Evolutionary conservation across 495 filamentous ascomycete genomes (phyloP), one percentile per base, ranked within the genome.

Genomic region (Talaromyces trachyspermus): DNA sequence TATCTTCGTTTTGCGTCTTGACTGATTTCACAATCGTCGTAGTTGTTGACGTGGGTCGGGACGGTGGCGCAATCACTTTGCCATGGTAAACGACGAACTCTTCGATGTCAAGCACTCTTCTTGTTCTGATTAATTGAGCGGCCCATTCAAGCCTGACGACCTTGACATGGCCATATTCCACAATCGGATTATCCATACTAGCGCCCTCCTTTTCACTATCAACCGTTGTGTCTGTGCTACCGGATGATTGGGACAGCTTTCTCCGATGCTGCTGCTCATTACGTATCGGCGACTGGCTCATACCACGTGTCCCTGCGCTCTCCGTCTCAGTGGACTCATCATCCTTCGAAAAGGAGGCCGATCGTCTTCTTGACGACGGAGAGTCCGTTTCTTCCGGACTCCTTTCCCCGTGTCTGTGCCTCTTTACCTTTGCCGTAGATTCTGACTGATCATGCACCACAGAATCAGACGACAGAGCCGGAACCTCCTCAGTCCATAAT

Each of bases 61-160:
- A 49, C 27, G 63, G 59, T 19, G 43, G 54, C 32, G 48, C 56
- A 30, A 58, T 60, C 5, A 60, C 64, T 41, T 56, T 54, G 18
- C 62, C 85, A 54, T 74, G 66, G 52, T 89, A 95, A 15, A 95
- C 61, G 1, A 83, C 40, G 54, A 84, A 92, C 1, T 76, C 57
- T 9, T 78, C 66, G 0, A 81, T 47, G 0, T 84, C 78, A 0
- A 92, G 62, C 2, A 80, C 50, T 12, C 53, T 53, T 5, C 74
- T 70, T 0, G 69, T 59, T 29, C 67, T 59, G 10, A 89, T 46
- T 9, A 80, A 89, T 19, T 78, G 70, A 6, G 76, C 66, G 24
- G 94, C 73, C 91, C 91, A 97, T 2, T 79, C 66, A 0, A 92
- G 63, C 54, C 79, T 88, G 19, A 92, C 71, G 15, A 95, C 84